A percentile compares a stretch with the other conserved stretches of the same genome.
Conservation (phyloP, 768 basidiomycete genomes). For the Trametes cubensis region DNA sequence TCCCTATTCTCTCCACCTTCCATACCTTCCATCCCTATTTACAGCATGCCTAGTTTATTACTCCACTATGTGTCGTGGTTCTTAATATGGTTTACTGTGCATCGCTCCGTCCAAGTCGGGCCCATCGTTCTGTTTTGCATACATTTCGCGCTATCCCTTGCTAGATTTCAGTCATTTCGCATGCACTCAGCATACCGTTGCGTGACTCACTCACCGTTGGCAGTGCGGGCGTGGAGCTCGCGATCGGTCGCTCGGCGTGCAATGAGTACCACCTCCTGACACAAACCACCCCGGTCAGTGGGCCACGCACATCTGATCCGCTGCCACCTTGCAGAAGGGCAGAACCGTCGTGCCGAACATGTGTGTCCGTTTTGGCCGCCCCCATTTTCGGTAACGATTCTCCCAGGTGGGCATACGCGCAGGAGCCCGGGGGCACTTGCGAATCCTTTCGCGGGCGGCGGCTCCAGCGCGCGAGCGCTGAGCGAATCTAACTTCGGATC, state of each 20-base stretch:
- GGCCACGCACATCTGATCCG: neutral
- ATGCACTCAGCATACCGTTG: neutral
- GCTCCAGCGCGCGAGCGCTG: no score
- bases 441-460: no score
- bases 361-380: neutral
- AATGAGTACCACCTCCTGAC: neutral
- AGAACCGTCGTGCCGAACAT: conserved; percentile 1
- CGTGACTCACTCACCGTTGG: no score
- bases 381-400: conserved; percentile 8
- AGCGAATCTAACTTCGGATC: neutral
- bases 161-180: neutral
- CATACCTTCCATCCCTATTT: conserved; percentile 2
- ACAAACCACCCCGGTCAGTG: neutral
- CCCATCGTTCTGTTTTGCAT: conserved; percentile 3
- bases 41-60: conserved; percentile 18
- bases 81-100: conserved; percentile 8
- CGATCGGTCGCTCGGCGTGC: neutral
- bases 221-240: neutral
- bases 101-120: neutral
- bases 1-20: neutral
- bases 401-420: no score
- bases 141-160: neutral
- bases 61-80: conserved; percentile 11
- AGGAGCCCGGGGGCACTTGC: no score
- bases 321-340: neutral